Evolutionary conservation across 2,329 filamentous ascomycete species (phyloP), one percentile per base, ranked within the genome.

Genomic region (Ampelomyces quisqualis): DNA sequence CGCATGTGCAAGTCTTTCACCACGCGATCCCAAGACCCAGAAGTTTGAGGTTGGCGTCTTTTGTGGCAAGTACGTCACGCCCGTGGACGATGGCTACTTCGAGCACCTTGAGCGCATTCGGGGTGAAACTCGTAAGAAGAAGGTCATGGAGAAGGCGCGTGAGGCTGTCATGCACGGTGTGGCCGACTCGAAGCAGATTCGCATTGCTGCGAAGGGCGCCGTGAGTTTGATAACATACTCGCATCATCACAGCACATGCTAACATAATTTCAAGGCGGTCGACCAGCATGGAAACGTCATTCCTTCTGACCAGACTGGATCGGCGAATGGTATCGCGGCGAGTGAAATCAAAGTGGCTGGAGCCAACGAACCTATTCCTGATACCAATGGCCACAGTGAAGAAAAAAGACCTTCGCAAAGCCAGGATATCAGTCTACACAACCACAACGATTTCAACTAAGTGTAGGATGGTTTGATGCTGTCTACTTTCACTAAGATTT

Each of bases 11-110:
- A 83, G 89, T 53, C 78, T 88, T 3, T 83, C 81, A 46, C 77
- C 82, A 35, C 72, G 78, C 40, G 70, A 78, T 46, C 71, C 73
- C 22, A 65, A 79, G 56, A 75, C 75, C 7, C 73, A 79, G 49
- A 75, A 84, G 40, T 96, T 96, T 53, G 91, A 97, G 64, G 83
- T 94, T 2, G 90, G 91, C 38, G 90, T 96, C 7, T 96, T 97
- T 73, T 89, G 84, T 61, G 91, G 91, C 31, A 81, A 83, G 50
- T 96, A 96, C 68, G 77, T 88, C 47, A 96, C 91, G 0, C 81
- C 82, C 0, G 86, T 96, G 2, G 80, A 85, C 1, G 78, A 83
- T 5, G 83, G 79, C 24, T 96, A 96, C 71, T 93, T 96, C 55
- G 81, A 88, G 52, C 87, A 89, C 58, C 75, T 94, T 4, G 84